These are phyloP conservation scores for Westerdykella aurantiaca DNA, from an alignment of 2,329 filamentous ascomycete genomes.

Conservation along the genomic window DNA sequence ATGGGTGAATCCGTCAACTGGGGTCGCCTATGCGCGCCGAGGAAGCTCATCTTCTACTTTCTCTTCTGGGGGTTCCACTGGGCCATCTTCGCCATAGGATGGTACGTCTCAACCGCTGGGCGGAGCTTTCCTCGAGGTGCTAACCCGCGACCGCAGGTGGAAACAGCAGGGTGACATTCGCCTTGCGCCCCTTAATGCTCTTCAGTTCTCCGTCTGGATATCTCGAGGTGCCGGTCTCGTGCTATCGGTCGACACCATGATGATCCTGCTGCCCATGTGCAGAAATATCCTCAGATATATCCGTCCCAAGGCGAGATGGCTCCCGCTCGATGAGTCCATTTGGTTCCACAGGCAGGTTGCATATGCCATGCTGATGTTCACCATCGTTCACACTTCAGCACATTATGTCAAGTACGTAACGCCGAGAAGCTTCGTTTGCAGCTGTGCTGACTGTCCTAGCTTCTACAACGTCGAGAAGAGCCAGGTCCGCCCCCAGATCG, in stretches of 20 bases:
- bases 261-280: slow-evolving; percentile 93
- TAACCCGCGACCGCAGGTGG: slow-evolving; percentile 53
- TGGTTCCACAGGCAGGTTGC: slow-evolving; percentile 97
- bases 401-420: slow-evolving; percentile 86
- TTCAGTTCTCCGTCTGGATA: slow-evolving; percentile 89
- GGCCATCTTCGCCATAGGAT: slow-evolving; percentile 76
- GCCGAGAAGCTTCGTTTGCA: background rate
- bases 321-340: slow-evolving; percentile 92
- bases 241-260: slow-evolving; percentile 73
- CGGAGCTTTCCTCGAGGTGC: background rate
- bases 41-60: slow-evolving; percentile 72
- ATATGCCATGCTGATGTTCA: slow-evolving; percentile 81
- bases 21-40: slow-evolving; percentile 51
- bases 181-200: slow-evolving; percentile 70
- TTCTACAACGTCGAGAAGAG: slow-evolving; percentile 91
- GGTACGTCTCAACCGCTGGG: slow-evolving; percentile 52
- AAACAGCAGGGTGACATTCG: slow-evolving; percentile 65
- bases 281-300: slow-evolving; percentile 79
- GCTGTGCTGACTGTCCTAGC: slow-evolving; percentile 41
- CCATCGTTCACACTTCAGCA: slow-evolving; percentile 64
- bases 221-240: slow-evolving; percentile 88
- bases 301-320: slow-evolving; percentile 77
- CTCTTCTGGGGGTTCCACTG: slow-evolving; percentile 76
- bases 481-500: slow-evolving; percentile 73
- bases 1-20: slow-evolving; percentile 10